A percentile compares a stretch with the other conserved stretches of the same genome.
These are phyloP conservation scores for Anthracocystis walkeri DNA, from an alignment of 1,284 basidiomycete genomes.

Conservation along the genomic window DNA sequence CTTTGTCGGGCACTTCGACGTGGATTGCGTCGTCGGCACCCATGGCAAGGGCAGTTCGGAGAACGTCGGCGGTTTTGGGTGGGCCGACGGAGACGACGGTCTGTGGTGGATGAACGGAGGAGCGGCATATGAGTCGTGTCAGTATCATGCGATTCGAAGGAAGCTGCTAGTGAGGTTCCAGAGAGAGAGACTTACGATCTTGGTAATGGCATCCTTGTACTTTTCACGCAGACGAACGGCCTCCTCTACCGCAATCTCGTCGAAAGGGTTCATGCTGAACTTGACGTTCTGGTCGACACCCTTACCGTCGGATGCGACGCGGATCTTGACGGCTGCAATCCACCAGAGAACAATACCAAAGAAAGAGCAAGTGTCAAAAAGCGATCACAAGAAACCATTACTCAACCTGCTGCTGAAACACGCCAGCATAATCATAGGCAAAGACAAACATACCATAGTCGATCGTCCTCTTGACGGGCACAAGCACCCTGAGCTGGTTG, in stretches of 20 bases:
- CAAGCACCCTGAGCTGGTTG: conserved; percentile 66
- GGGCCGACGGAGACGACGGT: conserved; percentile 91
- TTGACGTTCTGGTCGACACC: conserved; percentile 69
- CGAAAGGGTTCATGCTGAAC: conserved; percentile 72
- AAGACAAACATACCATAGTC: conserved; percentile 61
- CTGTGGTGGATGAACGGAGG: conserved; percentile 13
- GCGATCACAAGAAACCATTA: neutral
- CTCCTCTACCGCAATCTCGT: conserved; percentile 86
- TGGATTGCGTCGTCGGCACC: conserved; percentile 94
- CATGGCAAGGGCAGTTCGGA: conserved; percentile 97
- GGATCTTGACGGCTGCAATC: conserved; percentile 67
- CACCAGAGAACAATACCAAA: too few relatives aligned
- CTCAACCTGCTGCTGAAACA: neutral
- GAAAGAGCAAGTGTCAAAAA: neutral
- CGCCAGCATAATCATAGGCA: neutral
- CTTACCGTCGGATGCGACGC: conserved; percentile 68
- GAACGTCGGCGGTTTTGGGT: conserved; percentile 86
- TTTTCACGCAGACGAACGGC: conserved; percentile 91
- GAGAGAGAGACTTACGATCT: conserved; percentile 56
- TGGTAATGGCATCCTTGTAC: conserved; percentile 73
- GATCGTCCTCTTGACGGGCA: conserved; percentile 69
- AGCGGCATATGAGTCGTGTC: neutral
- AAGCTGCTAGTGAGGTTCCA: neutral
- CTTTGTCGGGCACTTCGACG: conserved; percentile 79
- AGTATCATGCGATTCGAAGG: neutral